Conservation (phyloP, 345 rosid genomes). For the Salix dunnii region DNA sequence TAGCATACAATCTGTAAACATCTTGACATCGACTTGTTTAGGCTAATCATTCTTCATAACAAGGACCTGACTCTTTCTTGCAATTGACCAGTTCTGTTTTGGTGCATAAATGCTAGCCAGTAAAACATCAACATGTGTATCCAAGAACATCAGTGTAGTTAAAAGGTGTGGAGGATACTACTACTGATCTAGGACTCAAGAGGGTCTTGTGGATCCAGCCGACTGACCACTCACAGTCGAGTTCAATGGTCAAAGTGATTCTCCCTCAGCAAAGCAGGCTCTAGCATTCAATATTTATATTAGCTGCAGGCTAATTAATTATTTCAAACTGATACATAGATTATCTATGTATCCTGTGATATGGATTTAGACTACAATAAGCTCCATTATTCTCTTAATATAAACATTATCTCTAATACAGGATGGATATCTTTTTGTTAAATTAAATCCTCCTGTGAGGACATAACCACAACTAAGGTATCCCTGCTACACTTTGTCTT, state of each 20-base stretch:
- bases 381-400: background rate
- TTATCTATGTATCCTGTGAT: too few relatives aligned
- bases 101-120: background rate
- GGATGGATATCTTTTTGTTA: too few relatives aligned
- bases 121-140: background rate
- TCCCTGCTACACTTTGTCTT: slow-evolving; percentile 15
- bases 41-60: background rate
- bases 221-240: background rate
- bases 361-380: background rate
- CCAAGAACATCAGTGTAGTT: background rate
- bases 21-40: too few relatives aligned
- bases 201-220: background rate
- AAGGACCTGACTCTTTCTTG: background rate
- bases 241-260: background rate
- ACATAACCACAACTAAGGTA: background rate
- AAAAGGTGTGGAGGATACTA: too few relatives aligned
- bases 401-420: too few relatives aligned
- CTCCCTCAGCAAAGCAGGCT: background rate
- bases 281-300: too few relatives aligned
- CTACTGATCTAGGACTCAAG: too few relatives aligned
- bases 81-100: background rate
- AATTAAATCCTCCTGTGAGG: background rate
- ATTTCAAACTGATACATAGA: too few relatives aligned
- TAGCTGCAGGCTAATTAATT: too few relatives aligned
- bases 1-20: too few relatives aligned